Evolutionary conservation across 192 early-diverging fungal species (phyloP).

Genomic region (Nowakowskiella sp.): DNA sequence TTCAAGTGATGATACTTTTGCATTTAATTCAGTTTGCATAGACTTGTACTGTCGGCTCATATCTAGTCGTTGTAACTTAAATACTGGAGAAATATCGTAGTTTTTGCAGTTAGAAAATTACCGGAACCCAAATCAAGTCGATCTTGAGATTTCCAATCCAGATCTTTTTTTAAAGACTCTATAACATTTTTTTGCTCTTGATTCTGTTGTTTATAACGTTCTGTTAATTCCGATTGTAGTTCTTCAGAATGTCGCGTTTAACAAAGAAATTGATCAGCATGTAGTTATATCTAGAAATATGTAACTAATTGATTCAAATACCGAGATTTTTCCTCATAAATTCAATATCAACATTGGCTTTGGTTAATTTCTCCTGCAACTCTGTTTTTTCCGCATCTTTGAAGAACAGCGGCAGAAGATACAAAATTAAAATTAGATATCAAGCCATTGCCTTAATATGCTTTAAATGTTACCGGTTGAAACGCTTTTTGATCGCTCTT

Average conservation of each 20-base stretch:
- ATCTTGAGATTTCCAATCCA: constrained; percentile 31
- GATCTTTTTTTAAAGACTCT: constrained; percentile 24
- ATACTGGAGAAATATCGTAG: not conserved
- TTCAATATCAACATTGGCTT: not conserved
- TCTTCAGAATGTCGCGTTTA: constrained; percentile 7
- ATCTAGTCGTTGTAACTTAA: constrained; percentile 11
- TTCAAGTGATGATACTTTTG: constrained; percentile 46
- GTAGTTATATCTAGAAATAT: too few species aligned
- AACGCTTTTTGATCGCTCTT: not conserved
- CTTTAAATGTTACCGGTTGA: not conserved
- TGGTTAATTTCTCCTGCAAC: not conserved
- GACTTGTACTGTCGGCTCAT: constrained; percentile 54
- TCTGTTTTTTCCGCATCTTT: not conserved
- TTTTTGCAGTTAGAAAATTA: constrained; percentile 12
- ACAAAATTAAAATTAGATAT: not conserved
- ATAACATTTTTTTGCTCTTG: constrained; percentile 27
- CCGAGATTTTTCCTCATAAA: not conserved
- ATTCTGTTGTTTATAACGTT: constrained; percentile 14
- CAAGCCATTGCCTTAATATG: not conserved
- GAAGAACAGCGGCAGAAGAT: not conserved
- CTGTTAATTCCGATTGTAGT: constrained; percentile 23
- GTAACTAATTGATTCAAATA: not conserved
- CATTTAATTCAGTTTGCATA: constrained; percentile 53
- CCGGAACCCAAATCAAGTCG: constrained; percentile 40
- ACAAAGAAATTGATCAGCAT: too few species aligned